Evolutionary conservation across 2,329 filamentous ascomycete genomes (phyloP).

Genomic region (Colletotrichum theobromicola): DNA sequence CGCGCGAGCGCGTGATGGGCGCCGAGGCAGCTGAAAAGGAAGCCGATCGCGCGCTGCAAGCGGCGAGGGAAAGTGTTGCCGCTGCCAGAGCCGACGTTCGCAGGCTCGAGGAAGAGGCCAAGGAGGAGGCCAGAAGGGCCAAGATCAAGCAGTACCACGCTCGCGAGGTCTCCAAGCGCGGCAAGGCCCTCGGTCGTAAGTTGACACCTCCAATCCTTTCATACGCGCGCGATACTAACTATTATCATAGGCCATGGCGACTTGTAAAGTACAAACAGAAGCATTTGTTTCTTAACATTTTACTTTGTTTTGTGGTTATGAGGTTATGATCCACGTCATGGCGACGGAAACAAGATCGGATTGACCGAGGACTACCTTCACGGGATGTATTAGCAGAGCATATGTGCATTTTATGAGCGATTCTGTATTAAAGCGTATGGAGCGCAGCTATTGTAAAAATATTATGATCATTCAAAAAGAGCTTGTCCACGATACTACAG

Average conservation of each 20-base stretch:
- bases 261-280: neutral
- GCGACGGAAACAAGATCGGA: neutral
- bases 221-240: neutral
- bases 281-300: neutral
- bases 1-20: conserved; percentile 64
- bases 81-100: conserved; percentile 69
- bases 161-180: conserved; percentile 68
- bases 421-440: neutral
- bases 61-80: conserved; percentile 62
- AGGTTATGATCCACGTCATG: neutral
- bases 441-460: neutral
- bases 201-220: conserved; percentile 26
- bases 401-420: neutral
- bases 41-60: conserved; percentile 66
- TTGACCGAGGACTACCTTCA: neutral
- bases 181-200: conserved; percentile 73
- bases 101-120: conserved; percentile 67
- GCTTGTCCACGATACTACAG: neutral
- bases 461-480: neutral
- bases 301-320: neutral
- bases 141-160: conserved; percentile 74
- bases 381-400: neutral
- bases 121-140: conserved; percentile 67
- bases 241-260: conserved; percentile 3
- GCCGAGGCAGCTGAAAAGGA: conserved; percentile 70